These are phyloP conservation scores for Colletotrichum godetiae DNA, from an alignment of 2,329 filamentous ascomycete species.

Conservation along the genomic window DNA sequence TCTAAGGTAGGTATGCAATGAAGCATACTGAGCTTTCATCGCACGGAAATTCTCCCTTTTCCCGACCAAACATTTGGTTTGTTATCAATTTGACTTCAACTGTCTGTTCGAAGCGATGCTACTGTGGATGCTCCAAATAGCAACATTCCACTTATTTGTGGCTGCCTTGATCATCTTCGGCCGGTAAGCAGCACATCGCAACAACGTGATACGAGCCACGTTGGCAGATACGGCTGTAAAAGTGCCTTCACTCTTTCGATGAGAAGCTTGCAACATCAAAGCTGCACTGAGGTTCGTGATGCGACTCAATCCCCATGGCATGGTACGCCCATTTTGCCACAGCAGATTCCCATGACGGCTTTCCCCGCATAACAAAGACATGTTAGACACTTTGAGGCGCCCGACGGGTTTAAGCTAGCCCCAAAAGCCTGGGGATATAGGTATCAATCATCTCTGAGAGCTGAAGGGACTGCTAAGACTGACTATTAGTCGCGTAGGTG, in stretches of 20 bases:
- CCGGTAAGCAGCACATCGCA: not conserved
- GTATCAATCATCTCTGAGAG: not conserved
- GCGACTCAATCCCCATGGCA: not conserved
- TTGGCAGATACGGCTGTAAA: not conserved
- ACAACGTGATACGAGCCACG: not conserved
- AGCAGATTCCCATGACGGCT: not conserved
- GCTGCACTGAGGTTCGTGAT: not conserved
- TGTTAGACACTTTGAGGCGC: not conserved
- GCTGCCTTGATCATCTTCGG: not conserved
- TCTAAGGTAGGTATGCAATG: no score
- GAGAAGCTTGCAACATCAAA: not conserved
- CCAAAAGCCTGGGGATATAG: not conserved
- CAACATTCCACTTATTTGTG: not conserved
- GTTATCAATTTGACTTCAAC: not conserved
- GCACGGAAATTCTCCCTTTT: not conserved
- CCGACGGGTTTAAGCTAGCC: not conserved
- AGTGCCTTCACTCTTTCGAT: not conserved
- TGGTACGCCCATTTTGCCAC: not conserved
- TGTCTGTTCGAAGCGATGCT: not conserved
- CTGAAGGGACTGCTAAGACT: not conserved
- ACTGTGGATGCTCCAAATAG: not conserved
- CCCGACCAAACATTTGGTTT: not conserved
- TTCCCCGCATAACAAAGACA: not conserved
- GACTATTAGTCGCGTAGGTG: not conserved
- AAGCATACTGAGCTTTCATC: not conserved